These are phyloP conservation scores for Plenodomus tracheiphilus DNA, from an alignment of 2,329 filamentous ascomycete genomes.

Conservation along the genomic window DNA sequence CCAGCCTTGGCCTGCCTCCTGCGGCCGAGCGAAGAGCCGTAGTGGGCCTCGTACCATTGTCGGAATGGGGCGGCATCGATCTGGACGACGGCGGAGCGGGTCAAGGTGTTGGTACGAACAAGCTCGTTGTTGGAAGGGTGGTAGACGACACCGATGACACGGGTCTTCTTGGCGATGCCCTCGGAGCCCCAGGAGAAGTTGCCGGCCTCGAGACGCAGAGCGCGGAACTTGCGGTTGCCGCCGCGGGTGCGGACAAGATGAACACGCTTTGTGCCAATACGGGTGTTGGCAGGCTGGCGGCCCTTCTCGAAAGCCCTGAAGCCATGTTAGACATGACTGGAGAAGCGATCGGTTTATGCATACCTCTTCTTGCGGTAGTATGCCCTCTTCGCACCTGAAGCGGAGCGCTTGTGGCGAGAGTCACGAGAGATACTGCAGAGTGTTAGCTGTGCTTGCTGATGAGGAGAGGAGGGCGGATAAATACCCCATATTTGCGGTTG, in stretches of 20 bases:
- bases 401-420: slow-evolving; percentile 99
- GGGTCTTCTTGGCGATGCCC: slow-evolving; percentile 97
- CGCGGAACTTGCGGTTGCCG: slow-evolving; percentile 99
- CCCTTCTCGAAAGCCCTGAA: slow-evolving; percentile 99
- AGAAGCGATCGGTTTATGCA: slow-evolving; percentile 63
- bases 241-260: slow-evolving; percentile 96
- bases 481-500: slow-evolving; percentile 58
- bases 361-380: slow-evolving; percentile 64
- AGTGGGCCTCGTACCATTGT: slow-evolving; percentile 99
- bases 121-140: slow-evolving; percentile 99
- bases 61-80: slow-evolving; percentile 98
- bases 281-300: slow-evolving; percentile 98
- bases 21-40: slow-evolving; percentile 86
- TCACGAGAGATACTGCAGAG: slow-evolving; percentile 89
- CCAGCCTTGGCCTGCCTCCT: slow-evolving; percentile 84
- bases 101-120: slow-evolving; percentile 99
- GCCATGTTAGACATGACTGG: slow-evolving; percentile 65
- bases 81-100: slow-evolving; percentile 98
- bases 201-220: slow-evolving; percentile 95
- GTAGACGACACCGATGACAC: slow-evolving; percentile 97
- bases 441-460: slow-evolving; percentile 40
- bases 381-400: slow-evolving; percentile 87
- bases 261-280: slow-evolving; percentile 96
- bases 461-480: slow-evolving; percentile 18
- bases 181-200: slow-evolving; percentile 99